Evolutionary conservation across 139 green algal species (phyloP).

Genomic region (Trebouxia sp.): DNA sequence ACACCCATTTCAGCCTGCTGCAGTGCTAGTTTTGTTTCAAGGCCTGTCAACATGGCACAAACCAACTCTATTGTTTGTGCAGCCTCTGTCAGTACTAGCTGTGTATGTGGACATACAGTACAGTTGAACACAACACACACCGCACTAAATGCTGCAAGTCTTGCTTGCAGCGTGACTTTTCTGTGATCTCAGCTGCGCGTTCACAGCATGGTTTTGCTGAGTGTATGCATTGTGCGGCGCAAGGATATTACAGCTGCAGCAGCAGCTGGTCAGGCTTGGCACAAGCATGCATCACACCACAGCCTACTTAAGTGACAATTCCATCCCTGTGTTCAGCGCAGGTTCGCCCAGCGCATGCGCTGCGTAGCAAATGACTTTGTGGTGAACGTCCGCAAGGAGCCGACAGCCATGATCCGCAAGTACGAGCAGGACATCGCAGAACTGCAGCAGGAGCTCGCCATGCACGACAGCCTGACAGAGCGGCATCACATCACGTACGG

Average conservation of each 20-base stretch:
- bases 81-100: no score
- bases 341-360: conserved; percentile 31
- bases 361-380: conserved; percentile 26
- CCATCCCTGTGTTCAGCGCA: neutral
- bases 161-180: no score
- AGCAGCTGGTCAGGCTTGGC: no score
- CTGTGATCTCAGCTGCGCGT: no score
- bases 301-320: neutral
- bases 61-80: neutral
- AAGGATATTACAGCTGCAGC: no score
- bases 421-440: conserved; percentile 28
- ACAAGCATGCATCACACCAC: no score
- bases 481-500: conserved; percentile 18
- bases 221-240: no score
- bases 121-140: no score
- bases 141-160: no score
- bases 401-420: conserved; percentile 1
- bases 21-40: neutral
- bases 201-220: no score
- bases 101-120: no score
- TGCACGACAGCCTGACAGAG: conserved; percentile 25
- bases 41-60: neutral
- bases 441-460: conserved; percentile 24
- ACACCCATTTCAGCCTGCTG: neutral
- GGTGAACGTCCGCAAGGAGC: conserved; percentile 27